phyloP scores from a whole-genome alignment of 306 rosid genomes.

The Vigna angularis region DNA sequence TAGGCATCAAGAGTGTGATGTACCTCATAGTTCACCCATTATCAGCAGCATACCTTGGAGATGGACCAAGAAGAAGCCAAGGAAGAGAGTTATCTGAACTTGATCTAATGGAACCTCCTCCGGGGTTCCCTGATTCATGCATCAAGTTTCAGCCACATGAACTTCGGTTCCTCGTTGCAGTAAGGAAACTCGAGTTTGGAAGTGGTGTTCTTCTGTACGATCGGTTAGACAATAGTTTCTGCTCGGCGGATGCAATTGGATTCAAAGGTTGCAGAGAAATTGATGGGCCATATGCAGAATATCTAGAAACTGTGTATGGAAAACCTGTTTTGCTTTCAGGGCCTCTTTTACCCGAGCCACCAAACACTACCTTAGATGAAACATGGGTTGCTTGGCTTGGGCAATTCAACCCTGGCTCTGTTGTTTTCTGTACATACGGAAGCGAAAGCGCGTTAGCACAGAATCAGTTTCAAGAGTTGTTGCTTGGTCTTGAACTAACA shows the following conservation, averaged over 20 bases:
- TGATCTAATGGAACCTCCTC: slow-evolving; percentile 37
- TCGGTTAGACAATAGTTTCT: no score
- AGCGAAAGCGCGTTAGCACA: slow-evolving; percentile 30
- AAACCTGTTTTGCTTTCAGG: slow-evolving; percentile 44
- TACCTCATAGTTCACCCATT: not conserved
- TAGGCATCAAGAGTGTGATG: slow-evolving; percentile 39
- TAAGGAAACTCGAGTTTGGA: slow-evolving; percentile 21
- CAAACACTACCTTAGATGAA: slow-evolving; percentile 14
- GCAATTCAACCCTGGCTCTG: slow-evolving; percentile 23
- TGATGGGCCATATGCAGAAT: not conserved
- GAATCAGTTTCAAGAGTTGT: slow-evolving; percentile 25
- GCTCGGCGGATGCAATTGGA: no score
- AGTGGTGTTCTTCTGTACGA: not conserved
- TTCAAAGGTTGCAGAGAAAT: no score
- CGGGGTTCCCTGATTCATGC: slow-evolving; percentile 22
- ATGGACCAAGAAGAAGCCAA: not conserved
- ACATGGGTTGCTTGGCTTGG: slow-evolving; percentile 42
- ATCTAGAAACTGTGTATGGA: not conserved
- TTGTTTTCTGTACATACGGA: slow-evolving; percentile 43
- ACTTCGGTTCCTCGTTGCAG: not conserved
- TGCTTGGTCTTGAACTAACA: slow-evolving; percentile 44
- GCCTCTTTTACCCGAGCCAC: slow-evolving; percentile 37
- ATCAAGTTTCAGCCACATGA: slow-evolving; percentile 38
- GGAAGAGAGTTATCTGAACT: slow-evolving; percentile 12
- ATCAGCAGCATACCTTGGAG: not conserved